phyloP scores from a whole-genome alignment of 805 yeast genomes.

The Monosporozyma servazzii region DNA sequence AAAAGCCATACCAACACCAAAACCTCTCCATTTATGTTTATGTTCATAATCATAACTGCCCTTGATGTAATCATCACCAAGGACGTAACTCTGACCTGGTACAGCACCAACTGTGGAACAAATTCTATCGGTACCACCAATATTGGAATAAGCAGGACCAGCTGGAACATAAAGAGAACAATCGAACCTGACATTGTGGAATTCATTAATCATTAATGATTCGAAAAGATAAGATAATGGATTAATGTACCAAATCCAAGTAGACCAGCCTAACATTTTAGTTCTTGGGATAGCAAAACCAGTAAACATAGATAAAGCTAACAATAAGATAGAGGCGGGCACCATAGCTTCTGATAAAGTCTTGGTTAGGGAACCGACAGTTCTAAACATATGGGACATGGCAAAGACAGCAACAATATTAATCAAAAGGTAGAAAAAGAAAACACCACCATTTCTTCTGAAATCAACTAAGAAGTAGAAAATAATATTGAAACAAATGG shows the following conservation, averaged over 20 bases:
- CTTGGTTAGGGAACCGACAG: conserved; percentile 41
- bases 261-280: conserved; percentile 53
- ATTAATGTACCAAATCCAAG: conserved; percentile 54
- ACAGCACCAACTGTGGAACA: conserved; percentile 51
- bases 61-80: conserved; percentile 43
- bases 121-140: conserved; percentile 31
- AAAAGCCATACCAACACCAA: conserved; percentile 54
- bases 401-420: conserved; percentile 37
- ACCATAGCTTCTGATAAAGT: conserved; percentile 49
- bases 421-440: conserved; percentile 44
- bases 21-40: conserved; percentile 53
- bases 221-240: conserved; percentile 54
- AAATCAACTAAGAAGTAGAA: conserved; percentile 48
- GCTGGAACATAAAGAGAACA: conserved; percentile 44
- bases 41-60: conserved; percentile 37
- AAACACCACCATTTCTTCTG: conserved; percentile 42
- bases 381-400: conserved; percentile 48
- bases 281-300: conserved; percentile 53
- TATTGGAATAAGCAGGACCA: conserved; percentile 35
- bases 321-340: conserved; percentile 45
- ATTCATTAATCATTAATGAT: conserved; percentile 50
- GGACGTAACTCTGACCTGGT: conserved; percentile 41
- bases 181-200: conserved; percentile 35
- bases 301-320: conserved; percentile 41
- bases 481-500: conserved; percentile 40